Evolutionary conservation across 805 yeast genomes (phyloP).

Genomic region (Zygoascus biomembranicola): DNA sequence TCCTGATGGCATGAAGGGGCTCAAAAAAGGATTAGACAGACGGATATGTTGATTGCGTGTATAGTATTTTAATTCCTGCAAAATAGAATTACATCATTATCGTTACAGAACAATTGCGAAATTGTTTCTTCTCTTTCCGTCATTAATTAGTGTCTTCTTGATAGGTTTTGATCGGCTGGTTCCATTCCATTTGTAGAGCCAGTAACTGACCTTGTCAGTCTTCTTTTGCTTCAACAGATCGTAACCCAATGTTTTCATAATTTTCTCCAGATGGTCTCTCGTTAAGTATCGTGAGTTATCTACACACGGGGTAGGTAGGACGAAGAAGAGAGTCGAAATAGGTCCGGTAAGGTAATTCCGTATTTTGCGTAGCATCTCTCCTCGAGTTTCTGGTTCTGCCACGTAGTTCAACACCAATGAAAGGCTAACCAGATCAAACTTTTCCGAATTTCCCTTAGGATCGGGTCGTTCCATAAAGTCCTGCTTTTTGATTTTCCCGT

Average conservation of each 20-base stretch:
- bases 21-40: no score
- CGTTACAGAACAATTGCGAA: conserved; percentile 40
- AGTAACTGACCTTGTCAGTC: conserved; percentile 66
- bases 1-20: no score
- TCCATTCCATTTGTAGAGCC: conserved; percentile 46
- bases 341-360: conserved; percentile 41
- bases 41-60: no score
- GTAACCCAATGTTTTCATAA: conserved; percentile 60
- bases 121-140: conserved; percentile 59
- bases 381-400: conserved; percentile 60
- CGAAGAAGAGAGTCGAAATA: conserved; percentile 52
- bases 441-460: conserved; percentile 35
- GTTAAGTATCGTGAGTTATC: conserved; percentile 73
- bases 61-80: no score
- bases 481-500: conserved; percentile 61
- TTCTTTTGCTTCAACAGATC: conserved; percentile 38
- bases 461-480: conserved; percentile 75
- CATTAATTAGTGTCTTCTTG: conserved; percentile 42
- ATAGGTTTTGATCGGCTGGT: conserved; percentile 15
- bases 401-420: conserved; percentile 87
- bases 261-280: conserved; percentile 31
- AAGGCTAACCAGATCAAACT: conserved; percentile 65
- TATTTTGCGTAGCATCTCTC: conserved; percentile 64
- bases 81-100: not conserved
- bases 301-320: conserved; percentile 82